Evolutionary conservation across 352 stramenopile genomes (phyloP), one percentile per base, ranked within the genome.

Genomic region (Globisporangium nodosum): DNA sequence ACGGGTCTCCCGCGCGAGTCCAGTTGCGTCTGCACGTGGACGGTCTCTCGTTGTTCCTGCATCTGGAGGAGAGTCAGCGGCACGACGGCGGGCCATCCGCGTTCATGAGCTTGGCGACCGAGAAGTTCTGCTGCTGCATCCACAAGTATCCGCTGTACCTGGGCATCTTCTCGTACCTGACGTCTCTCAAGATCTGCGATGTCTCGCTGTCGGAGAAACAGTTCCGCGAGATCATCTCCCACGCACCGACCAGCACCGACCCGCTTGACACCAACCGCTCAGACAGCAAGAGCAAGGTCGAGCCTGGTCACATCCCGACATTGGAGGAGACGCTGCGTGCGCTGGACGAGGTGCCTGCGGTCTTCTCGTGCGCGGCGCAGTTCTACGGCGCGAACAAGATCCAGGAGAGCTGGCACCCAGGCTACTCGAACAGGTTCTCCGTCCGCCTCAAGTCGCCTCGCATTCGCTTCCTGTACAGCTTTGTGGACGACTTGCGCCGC

Each of bases 401-500:
- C 18, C 83, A 94, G 55, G 76, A 93, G 64, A 31, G 56, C 7
- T 94, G 85, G 85, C 85, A 94, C 54, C 85, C 85, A 55, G 85
- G 85, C 1, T 94, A 91, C 45, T 78, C 74, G 51, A 91, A 78
- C 45, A 72, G 82, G 13, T 88, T 87, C 43, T 82, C 80, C 0
- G 65, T 94, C 11, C 83, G 85, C 0, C 58, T 94, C 0, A 86
- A 84, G 48, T 91, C 85, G 12, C 85, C 85, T 18, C 76, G 83
- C 8, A 89, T 93, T 35, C 82, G 85, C 21, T 86, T 94, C 42
- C 63, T 94, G 24, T 92, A 91, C 61, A 85, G 79, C 39, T 93
- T 94, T 60, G 59, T 94, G 20, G 73, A 89, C 50, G 85, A 94
- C 39, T 73, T 94, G 51, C 76, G 78, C 20, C 73, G 76, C 5